A percentile compares a stretch with the other conserved stretches of the same genome.
Evolutionary conservation across 441 rosid genomes (phyloP).

Genomic region (Lepidium campestre): DNA sequence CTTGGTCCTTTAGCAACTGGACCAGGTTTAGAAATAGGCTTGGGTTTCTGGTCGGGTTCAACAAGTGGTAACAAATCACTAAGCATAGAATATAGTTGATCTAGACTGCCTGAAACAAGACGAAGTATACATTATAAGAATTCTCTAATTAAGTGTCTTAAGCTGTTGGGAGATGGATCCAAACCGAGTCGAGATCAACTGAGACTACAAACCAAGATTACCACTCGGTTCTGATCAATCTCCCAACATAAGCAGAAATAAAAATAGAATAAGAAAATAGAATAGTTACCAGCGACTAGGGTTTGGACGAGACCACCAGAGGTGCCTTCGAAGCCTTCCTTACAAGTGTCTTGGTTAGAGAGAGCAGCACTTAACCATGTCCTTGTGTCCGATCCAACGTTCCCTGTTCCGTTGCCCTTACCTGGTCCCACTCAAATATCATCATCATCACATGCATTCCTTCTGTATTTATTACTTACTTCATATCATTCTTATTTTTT

Average conservation of each 20-base stretch:
- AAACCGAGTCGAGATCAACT: too few species aligned
- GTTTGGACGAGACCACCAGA: slow-evolving; percentile 37
- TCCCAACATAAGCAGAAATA: neutral
- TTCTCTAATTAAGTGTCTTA: too few species aligned
- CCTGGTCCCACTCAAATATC: slow-evolving; percentile 31
- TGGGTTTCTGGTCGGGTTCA: slow-evolving; percentile 29
- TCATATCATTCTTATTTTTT: neutral
- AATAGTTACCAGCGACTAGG: slow-evolving; percentile 34
- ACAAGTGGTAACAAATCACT: slow-evolving; percentile 47
- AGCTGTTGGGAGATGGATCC: too few species aligned
- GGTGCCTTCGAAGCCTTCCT: slow-evolving; percentile 72
- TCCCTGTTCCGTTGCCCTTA: slow-evolving; percentile 65
- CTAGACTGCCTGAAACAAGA: slow-evolving; percentile 32
- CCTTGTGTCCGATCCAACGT: slow-evolving; percentile 58
- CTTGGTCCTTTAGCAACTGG: slow-evolving; percentile 24
- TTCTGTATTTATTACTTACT: neutral
- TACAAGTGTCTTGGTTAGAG: slow-evolving; percentile 73
- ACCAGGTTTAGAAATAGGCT: slow-evolving; percentile 13
- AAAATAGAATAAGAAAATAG: neutral
- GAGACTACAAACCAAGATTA: too few species aligned
- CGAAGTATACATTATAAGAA: too few species aligned
- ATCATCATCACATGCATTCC: neutral
- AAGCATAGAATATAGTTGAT: slow-evolving; percentile 52
- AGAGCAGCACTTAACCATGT: slow-evolving; percentile 86
- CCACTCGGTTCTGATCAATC: too few species aligned